Percentiles rank a stretch among this genome's conserved stretches.
These are phyloP conservation scores for Artemisia tridentata DNA, from an alignment of 129 eudicot species.

Conservation along the genomic window DNA sequence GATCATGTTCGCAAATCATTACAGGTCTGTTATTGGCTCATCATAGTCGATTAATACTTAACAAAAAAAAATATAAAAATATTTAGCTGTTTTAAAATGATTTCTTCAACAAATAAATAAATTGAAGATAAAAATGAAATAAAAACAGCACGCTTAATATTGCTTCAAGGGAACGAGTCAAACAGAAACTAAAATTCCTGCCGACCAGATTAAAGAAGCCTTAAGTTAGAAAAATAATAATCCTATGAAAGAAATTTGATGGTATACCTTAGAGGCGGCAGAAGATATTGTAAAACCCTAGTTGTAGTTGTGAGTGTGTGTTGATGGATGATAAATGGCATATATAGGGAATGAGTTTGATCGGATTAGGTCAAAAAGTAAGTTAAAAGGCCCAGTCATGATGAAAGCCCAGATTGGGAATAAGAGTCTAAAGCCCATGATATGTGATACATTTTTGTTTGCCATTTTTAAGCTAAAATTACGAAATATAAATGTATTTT, in stretches of 20 bases:
- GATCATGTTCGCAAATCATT: constrained; percentile 89
- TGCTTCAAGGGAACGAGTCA: constrained; percentile 81
- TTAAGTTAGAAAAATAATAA: not conserved
- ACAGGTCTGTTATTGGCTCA: constrained; percentile 79
- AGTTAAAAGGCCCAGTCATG: no score
- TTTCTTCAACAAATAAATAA: constrained; percentile 14
- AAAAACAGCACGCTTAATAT: constrained; percentile 46
- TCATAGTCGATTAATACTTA: constrained; percentile 28
- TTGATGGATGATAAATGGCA: no score
- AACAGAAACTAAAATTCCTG: constrained; percentile 43
- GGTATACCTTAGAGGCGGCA: not conserved
- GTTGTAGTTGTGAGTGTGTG: no score
- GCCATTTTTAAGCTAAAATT: no score
- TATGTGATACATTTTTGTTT: no score
- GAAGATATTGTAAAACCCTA: not conserved
- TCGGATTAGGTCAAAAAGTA: no score
- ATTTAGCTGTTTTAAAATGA: not conserved
- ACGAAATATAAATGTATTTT: no score
- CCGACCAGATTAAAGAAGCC: constrained; percentile 56
- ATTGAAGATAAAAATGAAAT: not conserved
- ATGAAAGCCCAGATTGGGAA: no score
- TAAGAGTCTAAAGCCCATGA: no score
- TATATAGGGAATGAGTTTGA: no score
- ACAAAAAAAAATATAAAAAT: not conserved
- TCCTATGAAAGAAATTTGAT: not conserved